phyloP scores from a whole-genome alignment of 139 green algal genomes.

The Auxenochlorella pyrenoidosa region DNA sequence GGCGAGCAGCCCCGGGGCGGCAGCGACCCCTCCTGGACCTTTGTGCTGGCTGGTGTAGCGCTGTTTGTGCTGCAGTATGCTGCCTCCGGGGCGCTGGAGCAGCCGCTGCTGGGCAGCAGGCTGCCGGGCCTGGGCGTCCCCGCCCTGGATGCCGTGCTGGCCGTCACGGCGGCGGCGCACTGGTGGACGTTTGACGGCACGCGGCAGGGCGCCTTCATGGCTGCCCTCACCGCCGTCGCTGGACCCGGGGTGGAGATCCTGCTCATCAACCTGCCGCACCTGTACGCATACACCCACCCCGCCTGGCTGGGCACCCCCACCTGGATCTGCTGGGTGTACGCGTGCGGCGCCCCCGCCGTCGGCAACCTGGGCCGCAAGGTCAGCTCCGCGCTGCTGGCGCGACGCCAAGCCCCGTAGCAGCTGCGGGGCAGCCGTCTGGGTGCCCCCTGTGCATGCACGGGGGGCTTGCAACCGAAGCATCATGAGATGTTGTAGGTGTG shows the following conservation, averaged over 20 bases:
- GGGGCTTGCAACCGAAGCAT: too few species aligned
- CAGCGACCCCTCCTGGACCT: constrained; percentile 40
- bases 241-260: constrained; percentile 47
- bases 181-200: constrained; percentile 54
- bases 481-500: too few species aligned
- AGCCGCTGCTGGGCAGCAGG: constrained; percentile 29
- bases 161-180: neutral
- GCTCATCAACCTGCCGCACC: constrained; percentile 47
- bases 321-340: constrained; percentile 70
- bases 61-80: constrained; percentile 66
- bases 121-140: constrained; percentile 1
- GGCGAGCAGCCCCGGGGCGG: constrained; percentile 7
- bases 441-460: neutral
- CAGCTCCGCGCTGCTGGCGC: neutral
- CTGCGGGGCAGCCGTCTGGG: neutral
- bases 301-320: constrained; percentile 45
- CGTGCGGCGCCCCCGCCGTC: constrained; percentile 52
- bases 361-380: constrained; percentile 52
- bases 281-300: constrained; percentile 63
- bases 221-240: constrained; percentile 41
- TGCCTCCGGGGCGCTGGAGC: constrained; percentile 51
- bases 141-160: constrained; percentile 39
- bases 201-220: constrained; percentile 51
- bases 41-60: constrained; percentile 51
- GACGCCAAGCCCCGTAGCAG: neutral